phyloP scores from a whole-genome alignment of 169 alveolate genomes.

The Cryptosporidium ubiquitum region DNA sequence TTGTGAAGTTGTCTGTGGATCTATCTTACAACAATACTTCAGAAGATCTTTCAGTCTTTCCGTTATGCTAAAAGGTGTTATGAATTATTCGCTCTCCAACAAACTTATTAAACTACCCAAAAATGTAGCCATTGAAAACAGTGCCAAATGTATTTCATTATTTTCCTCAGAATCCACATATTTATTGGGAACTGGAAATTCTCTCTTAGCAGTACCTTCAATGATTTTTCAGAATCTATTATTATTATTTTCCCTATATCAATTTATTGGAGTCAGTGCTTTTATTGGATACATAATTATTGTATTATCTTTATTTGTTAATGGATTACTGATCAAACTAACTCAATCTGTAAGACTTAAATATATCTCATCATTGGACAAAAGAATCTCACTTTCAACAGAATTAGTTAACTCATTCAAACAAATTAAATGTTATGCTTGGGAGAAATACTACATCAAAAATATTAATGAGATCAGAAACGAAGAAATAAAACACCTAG shows the following conservation, averaged over 20 bases:
- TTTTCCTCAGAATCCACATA: slow-evolving; percentile 58
- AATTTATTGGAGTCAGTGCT: slow-evolving; percentile 64
- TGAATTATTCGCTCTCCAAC: slow-evolving; percentile 40
- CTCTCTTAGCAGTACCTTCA: slow-evolving; percentile 55
- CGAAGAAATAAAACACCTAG: slow-evolving; percentile 30
- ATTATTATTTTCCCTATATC: slow-evolving; percentile 32
- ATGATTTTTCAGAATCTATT: slow-evolving; percentile 65
- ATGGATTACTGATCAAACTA: slow-evolving; percentile 19
- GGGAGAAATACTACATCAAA: slow-evolving; percentile 53
- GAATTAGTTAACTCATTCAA: slow-evolving; percentile 48
- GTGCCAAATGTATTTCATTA: slow-evolving; percentile 40
- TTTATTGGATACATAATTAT: slow-evolving; percentile 62
- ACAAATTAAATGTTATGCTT: slow-evolving; percentile 73
- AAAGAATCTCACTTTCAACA: slow-evolving; percentile 57
- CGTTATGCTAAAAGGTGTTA: slow-evolving; percentile 61
- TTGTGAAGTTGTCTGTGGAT: slow-evolving; percentile 44
- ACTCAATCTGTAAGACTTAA: slow-evolving; percentile 45
- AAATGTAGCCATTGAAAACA: slow-evolving; percentile 11
- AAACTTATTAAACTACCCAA: slow-evolving; percentile 42
- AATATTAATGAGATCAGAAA: slow-evolving; percentile 38
- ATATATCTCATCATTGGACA: slow-evolving; percentile 21
- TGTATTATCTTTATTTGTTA: slow-evolving; percentile 24
- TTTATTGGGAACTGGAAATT: slow-evolving; percentile 34
- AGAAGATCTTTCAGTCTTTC: slow-evolving; percentile 56
- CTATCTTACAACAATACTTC: slow-evolving; percentile 53